phyloP scores from a whole-genome alignment of 768 basidiomycete species.

The Kwoniella sp. region DNA sequence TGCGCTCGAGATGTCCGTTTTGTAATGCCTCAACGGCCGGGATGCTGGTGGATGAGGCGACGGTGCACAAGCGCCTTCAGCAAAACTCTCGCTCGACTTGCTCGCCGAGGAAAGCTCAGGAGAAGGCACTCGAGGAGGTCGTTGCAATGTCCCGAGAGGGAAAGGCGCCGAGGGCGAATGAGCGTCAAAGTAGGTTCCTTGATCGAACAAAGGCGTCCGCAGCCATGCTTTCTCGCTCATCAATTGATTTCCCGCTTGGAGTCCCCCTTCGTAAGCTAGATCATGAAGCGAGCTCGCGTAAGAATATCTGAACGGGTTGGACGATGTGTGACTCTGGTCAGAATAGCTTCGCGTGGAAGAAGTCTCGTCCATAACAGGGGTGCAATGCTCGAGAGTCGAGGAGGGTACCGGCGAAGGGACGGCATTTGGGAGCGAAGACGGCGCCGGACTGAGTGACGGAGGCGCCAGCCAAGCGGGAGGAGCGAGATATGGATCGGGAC shows the following conservation, averaged over 20 bases:
- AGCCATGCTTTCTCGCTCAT: slow-evolving; percentile 45
- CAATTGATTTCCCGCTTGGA: slow-evolving; percentile 22
- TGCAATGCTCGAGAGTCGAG: slow-evolving; percentile 12
- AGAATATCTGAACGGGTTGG: slow-evolving; percentile 34
- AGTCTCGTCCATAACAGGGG: background rate
- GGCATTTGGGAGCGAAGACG: background rate
- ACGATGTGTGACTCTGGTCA: slow-evolving; percentile 12
- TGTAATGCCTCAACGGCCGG: slow-evolving; percentile 2
- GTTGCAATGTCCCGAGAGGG: slow-evolving; percentile 8
- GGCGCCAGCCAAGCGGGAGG: slow-evolving; percentile 22
- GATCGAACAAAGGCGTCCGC: slow-evolving; percentile 22
- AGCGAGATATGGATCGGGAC: slow-evolving; percentile 14
- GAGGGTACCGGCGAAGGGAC: slow-evolving; percentile 16
- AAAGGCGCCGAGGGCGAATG: slow-evolving; percentile 17
- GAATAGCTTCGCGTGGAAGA: background rate
- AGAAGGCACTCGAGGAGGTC: slow-evolving; percentile 13
- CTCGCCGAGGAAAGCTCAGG: slow-evolving; percentile 7
- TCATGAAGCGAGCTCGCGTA: slow-evolving; percentile 44
- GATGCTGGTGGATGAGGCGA: background rate
- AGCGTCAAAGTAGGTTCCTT: slow-evolving; percentile 21
- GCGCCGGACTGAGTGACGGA: background rate
- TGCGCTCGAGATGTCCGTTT: background rate
- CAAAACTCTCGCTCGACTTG: background rate
- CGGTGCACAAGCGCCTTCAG: slow-evolving; percentile 3
- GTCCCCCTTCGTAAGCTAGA: slow-evolving; percentile 32